Base-by-base conservation (phyloP, 169 alveolate species). In the Babesia ovis region DNA sequence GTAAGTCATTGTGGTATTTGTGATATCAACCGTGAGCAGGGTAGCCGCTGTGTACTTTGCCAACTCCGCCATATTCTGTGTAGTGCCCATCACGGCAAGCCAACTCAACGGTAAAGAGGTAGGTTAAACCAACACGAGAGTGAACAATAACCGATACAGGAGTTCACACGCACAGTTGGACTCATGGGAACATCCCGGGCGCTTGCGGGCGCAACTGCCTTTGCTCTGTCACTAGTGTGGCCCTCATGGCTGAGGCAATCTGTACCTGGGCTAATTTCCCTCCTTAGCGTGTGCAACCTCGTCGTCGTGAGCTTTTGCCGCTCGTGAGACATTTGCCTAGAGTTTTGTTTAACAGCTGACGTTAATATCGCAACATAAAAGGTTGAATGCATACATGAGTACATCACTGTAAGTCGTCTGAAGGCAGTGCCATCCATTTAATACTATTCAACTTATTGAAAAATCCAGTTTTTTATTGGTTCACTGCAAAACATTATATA, bases 391-490 rank as follows among this genome's bases (percentile, higher is more conserved):
- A 51, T 18, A 51, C 32, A 3, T 18, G 56, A 48, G 56, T 48
- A 20, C 14, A 39, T 39, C 8, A 39, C n/a, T 8, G 46, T 39
- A 9, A 39, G 46, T 39, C 22, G 50, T 29, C 48, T 57, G 51
- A 57, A 57, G 25, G 67, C 50, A 3, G 27, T 4, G 32, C 20
- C 45, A 31, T 42, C 56, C 54, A 23, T 39, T 39, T 14, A 60
- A 16, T 11, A 60, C 20, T 60, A 39, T 11, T 18, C 68, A 55
- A 55, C 42, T 41, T 42, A 68, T 51, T 55, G 66, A 68, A 2
- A n/a, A 68, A 50, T 51, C 79, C 79, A 37, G 79, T 48, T 68
- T n/a, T 39, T 74, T 74, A 74, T 60, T 60, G 84, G 53, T 74
- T 60, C 72, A 74, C 72, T 59, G 58, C 61, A 45, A 20, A 27